These are phyloP conservation scores for Aspergillus homomorphus DNA, from an alignment of 495 filamentous ascomycete genomes.

Conservation along the genomic window DNA sequence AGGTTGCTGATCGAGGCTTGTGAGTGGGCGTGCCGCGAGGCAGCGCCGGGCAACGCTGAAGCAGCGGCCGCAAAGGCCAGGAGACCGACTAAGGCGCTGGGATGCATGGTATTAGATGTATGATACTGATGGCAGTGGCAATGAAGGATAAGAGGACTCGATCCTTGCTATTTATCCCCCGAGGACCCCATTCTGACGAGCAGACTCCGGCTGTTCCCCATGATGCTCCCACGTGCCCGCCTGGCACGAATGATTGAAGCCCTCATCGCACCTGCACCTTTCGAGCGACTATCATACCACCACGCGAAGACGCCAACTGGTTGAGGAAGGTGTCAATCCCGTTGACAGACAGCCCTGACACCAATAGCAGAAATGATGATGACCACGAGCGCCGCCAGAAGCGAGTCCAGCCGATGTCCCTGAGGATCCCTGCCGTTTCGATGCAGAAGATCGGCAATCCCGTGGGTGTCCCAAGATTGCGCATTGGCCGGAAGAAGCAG, in stretches of 20 bases:
- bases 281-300: background rate
- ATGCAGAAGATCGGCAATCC: background rate
- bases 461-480: background rate
- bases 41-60: conserved; percentile 25
- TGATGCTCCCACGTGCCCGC: background rate
- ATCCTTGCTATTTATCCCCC: background rate
- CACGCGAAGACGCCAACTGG: background rate
- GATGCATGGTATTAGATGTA: conserved; percentile 25
- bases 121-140: background rate
- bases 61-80: conserved; percentile 36
- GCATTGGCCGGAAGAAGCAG: background rate
- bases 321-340: background rate
- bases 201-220: background rate
- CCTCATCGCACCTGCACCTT: background rate
- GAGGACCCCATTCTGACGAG: background rate
- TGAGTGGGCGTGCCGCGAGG: conserved; percentile 19
- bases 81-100: conserved; percentile 30
- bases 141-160: background rate
- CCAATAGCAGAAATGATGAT: background rate
- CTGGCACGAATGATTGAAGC: background rate
- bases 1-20: conserved; percentile 28
- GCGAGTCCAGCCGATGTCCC: background rate
- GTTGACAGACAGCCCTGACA: background rate
- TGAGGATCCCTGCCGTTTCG: background rate
- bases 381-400: background rate